Evolutionary conservation across 2,329 filamentous ascomycete species (phyloP).

Genomic region (Colletotrichum ledebouriae): DNA sequence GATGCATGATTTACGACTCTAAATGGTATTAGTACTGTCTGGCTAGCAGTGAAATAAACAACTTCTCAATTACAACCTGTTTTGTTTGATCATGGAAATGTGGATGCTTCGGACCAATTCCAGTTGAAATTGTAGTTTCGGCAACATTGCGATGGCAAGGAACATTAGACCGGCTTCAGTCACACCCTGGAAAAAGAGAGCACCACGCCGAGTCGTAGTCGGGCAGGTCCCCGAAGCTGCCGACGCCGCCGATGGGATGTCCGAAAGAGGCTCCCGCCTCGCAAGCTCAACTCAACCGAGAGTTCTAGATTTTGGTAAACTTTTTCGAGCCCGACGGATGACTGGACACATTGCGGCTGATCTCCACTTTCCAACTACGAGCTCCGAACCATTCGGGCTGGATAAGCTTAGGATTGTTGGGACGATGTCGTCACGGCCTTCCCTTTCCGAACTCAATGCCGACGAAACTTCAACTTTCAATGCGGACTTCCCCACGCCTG

Average conservation of each 20-base stretch:
- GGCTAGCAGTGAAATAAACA: conserved; percentile 9
- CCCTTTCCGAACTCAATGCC: not conserved
- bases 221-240: too few species aligned
- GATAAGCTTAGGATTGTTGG: not conserved
- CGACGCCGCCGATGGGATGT: too few species aligned
- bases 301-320: conserved; percentile 8
- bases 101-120: not conserved
- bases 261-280: not conserved
- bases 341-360: not conserved
- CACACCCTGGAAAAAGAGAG: too few species aligned
- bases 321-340: conserved; percentile 3
- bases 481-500: conserved; percentile 8
- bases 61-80: not conserved
- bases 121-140: not conserved
- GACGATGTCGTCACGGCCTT: conserved; percentile 17
- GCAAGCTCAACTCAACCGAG: not conserved
- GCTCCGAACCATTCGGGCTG: not conserved
- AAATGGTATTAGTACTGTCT: conserved; percentile 40
- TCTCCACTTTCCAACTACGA: not conserved
- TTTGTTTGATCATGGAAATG: not conserved
- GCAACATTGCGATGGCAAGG: not conserved
- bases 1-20: conserved; percentile 32
- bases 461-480: not conserved
- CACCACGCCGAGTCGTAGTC: too few species aligned
- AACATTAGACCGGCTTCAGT: not conserved